Conservation (phyloP, 2,329 filamentous ascomycete genomes). For the Neofusicoccum ribis region DNA sequence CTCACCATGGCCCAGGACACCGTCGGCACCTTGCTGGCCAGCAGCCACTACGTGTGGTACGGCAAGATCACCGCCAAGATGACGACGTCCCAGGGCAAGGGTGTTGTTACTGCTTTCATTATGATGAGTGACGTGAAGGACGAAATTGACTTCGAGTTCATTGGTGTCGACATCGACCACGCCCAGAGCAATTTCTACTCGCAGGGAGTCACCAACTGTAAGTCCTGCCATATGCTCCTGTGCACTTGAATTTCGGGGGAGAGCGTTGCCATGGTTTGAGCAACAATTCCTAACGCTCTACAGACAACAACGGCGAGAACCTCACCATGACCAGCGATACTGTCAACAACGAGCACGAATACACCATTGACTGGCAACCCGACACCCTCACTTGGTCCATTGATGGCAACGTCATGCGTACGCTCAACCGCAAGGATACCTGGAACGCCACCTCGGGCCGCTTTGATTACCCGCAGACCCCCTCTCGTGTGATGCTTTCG, state of each 20-base stretch:
- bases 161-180: constrained; percentile 73
- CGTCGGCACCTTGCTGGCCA: constrained; percentile 82
- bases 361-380: constrained; percentile 90
- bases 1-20: constrained; percentile 87
- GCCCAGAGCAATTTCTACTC: constrained; percentile 97
- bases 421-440: constrained; percentile 72
- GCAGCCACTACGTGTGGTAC: constrained; percentile 93
- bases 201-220: constrained; percentile 89
- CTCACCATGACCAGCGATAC: constrained; percentile 66
- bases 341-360: constrained; percentile 78
- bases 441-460: constrained; percentile 82
- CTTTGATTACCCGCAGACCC: constrained; percentile 89
- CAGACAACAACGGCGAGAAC: constrained; percentile 76
- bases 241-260: not conserved
- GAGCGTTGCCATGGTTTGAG: too few species aligned
- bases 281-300: constrained; percentile 22
- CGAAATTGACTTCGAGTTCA: constrained; percentile 96
- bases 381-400: constrained; percentile 84
- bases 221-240: constrained; percentile 38
- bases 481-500: constrained; percentile 85
- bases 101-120: constrained; percentile 98
- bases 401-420: constrained; percentile 76
- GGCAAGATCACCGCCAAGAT: constrained; percentile 84
- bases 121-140: constrained; percentile 94
- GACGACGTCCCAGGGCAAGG: constrained; percentile 78